phyloP scores from a whole-genome alignment of 257 asterid species.

The Oldenlandia corymbosa region DNA sequence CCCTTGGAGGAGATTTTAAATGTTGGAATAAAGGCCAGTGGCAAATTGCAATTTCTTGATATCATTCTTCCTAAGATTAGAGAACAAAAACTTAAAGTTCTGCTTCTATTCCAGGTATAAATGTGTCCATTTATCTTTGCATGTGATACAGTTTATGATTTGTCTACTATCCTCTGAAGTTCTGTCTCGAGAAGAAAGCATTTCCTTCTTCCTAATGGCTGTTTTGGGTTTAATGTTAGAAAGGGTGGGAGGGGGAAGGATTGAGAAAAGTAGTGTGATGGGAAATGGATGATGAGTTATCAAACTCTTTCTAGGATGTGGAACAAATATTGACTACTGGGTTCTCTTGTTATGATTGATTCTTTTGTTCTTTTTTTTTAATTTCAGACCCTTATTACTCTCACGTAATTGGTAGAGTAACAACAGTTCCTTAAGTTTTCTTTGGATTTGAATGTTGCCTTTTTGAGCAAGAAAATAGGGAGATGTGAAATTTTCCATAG shows the following conservation, averaged over 20 bases:
- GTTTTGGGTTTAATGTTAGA: not conserved
- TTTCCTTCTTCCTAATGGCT: not conserved
- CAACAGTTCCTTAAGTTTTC: not conserved
- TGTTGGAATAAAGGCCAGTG: constrained; percentile 74
- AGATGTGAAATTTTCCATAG: no score
- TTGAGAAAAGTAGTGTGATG: not conserved
- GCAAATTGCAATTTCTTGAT: constrained; percentile 72
- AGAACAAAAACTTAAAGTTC: constrained; percentile 46
- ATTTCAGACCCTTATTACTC: not conserved
- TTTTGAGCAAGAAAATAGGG: not conserved
- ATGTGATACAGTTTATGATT: constrained; percentile 2
- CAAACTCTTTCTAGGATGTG: not conserved
- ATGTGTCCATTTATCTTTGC: constrained; percentile 5
- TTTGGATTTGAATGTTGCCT: not conserved
- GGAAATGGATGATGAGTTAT: not conserved
- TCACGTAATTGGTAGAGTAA: not conserved
- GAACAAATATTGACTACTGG: not conserved
- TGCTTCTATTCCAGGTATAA: constrained; percentile 77
- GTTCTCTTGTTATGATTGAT: not conserved
- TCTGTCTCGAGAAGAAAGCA: not conserved
- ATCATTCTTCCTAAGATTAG: constrained; percentile 58
- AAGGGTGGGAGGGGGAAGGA: not conserved
- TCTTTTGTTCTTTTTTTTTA: not conserved
- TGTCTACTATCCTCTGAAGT: not conserved
- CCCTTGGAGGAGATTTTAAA: constrained; percentile 43